These are phyloP conservation scores for Plasmodium malariae DNA, from an alignment of 169 alveolate species.

Conservation along the genomic window DNA sequence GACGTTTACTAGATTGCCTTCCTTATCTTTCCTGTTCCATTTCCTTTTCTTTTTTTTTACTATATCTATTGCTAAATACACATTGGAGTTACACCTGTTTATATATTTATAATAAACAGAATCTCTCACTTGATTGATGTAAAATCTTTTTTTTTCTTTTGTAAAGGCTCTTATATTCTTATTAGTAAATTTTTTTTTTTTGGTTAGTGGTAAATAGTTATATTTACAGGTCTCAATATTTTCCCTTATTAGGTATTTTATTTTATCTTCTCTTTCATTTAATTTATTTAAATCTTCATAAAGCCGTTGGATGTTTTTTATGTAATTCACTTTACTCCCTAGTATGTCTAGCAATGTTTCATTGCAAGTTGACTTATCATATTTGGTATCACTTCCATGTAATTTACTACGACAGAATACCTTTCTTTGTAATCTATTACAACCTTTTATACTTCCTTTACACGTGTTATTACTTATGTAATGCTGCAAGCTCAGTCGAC, in stretches of 20 bases:
- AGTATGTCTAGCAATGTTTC: no score
- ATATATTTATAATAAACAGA: conserved; percentile 11
- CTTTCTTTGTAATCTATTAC: no score
- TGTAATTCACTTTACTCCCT: neutral
- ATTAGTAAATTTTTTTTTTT: conserved; percentile 2
- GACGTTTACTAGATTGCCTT: neutral
- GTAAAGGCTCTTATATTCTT: neutral
- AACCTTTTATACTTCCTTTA: no score
- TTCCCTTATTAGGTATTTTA: conserved; percentile 18
- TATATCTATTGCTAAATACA: conserved; percentile 51
- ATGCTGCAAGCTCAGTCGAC: no score
- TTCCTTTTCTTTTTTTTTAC: neutral
- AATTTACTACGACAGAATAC: no score
- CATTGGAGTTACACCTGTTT: conserved; percentile 29
- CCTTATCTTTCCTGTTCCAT: neutral
- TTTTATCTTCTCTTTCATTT: conserved; percentile 10
- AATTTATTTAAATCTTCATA: conserved; percentile 16
- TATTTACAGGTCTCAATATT: neutral
- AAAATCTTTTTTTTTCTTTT: conserved; percentile 6
- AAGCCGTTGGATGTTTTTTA: neutral
- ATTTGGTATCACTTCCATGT: no score
- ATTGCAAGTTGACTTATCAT: no score
- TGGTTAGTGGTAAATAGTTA: conserved; percentile 10
- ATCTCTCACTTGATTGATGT: conserved; percentile 38
- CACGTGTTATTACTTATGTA: no score